Evolutionary conservation across 139 green algal genomes (phyloP), one percentile per base, ranked within the genome.

Genomic region (Coelastrella sp.): DNA sequence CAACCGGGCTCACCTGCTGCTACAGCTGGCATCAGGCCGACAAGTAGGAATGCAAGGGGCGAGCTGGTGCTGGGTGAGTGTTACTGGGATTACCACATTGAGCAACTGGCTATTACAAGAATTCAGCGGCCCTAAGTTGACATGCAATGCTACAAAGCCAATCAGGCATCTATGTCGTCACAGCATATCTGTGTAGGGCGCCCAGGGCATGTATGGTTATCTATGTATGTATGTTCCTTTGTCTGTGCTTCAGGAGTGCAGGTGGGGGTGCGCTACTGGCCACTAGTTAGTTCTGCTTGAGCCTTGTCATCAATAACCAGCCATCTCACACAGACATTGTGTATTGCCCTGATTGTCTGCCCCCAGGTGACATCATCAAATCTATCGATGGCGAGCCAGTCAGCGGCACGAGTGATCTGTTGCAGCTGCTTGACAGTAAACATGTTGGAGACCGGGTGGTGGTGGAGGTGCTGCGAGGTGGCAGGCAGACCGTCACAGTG

Each of bases 321-420:
- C 64, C 6, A 22, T 22, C n/a, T 6, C 16, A 32, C 68, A n/a
- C 16, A 22, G 3, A 22, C 68, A 22, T 2, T 7, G 8, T 23
- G 68, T 76, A 0, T 23, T 76, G 68, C 17, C 2, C 17, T 76
- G 68, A 22, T 32, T 23, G 3, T 76, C 68, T 76, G 68, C 3
- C 17, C 68, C 16, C 68, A 76, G 68, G 68, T 47, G 96, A 98
- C 87, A 96, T 98, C 92, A 96, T 98, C 78, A 88, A 94, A 8
- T 80, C n/a, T 19, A 74, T 98, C 14, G 93, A 98, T 79, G 90
- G 92, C 74, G 89, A 87, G 57, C 74, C 73, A 6, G 87, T 92
- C 20, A 6, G 19, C n/a, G 73, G 59, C 11, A 80, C 79, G 0
- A 88, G 92, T 4, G 95, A 97, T 85, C 76, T 97, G 82, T 95